Evolutionary conservation across 257 asterid genomes (phyloP).

Genomic region (Striga asiatica): DNA sequence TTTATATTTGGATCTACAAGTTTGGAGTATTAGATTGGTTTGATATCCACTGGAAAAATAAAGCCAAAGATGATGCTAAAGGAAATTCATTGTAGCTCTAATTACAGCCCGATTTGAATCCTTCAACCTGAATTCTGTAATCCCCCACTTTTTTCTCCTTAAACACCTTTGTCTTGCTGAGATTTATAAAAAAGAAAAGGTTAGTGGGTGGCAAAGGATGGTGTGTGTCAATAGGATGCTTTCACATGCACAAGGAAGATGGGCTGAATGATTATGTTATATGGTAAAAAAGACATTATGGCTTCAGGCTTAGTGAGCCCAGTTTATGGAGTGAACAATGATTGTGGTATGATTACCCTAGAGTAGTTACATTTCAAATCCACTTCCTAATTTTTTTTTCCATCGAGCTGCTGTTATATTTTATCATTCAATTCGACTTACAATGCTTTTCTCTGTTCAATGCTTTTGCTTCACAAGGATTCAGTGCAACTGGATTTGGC

Average conservation of each 20-base stretch:
- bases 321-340: background rate
- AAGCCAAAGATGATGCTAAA: background rate
- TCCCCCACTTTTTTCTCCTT: background rate
- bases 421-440: slow-evolving; percentile 7
- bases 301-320: background rate
- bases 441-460: background rate
- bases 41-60: background rate
- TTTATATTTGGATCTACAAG: background rate
- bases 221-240: too few relatives aligned
- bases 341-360: background rate
- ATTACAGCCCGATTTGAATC: background rate
- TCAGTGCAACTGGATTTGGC: slow-evolving; percentile 54
- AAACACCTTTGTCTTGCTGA: too few relatives aligned
- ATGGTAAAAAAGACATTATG: too few relatives aligned
- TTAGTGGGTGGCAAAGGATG: too few relatives aligned
- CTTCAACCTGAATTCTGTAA: background rate
- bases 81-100: background rate
- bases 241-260: too few relatives aligned
- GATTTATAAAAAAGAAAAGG: too few relatives aligned
- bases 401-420: background rate
- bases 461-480: slow-evolving; percentile 32
- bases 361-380: too few relatives aligned
- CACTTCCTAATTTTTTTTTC: background rate
- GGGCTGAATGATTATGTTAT: background rate
- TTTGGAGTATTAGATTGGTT: background rate